Evolutionary conservation across 768 basidiomycete genomes (phyloP), one percentile per base, ranked within the genome.

Genomic region (Lentinula edodes): DNA sequence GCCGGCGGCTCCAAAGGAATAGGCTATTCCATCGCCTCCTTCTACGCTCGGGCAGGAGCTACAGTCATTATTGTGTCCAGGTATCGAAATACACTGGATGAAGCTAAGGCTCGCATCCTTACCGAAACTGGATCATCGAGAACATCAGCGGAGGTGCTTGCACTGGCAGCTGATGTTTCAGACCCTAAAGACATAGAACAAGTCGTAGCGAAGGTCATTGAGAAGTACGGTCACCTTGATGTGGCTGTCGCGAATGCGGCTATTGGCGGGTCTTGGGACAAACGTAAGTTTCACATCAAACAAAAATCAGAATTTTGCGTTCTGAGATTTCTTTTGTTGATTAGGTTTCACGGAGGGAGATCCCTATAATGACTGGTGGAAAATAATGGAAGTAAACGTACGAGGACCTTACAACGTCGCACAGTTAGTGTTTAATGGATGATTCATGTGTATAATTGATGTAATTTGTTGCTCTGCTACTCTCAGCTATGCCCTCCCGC

Each of bases 201-300:
- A 16, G 72, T 69, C 1, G 68, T 73, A 16, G 60, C 62, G 6
- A 63, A 54, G 2, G 66, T 68, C 8, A 53, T 67, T 7, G 61
- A 60, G 16, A 64, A 61, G 2, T 75, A 72, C 48, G 73, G 70
- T 5, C 58, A 59, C 10, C 65, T 74, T 1, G 73, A 75, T 56
- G 64, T 72, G 34, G 61, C 69, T 28, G 23, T 74, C 9, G 66
- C 66, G 12, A 73, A 69, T 58, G 72, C 73, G 2, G 72, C 69
- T 16, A 65, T 63, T 42, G 62, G 62, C 5, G 64, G 62, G 39
- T 62, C 64, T 20, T 65, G 64, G 64, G 63, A 63, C n/a, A 61
- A 61, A 39, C 62, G 64, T 65, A 18, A 59, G 62, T 53, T 5
- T 38, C 57, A 4, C 16, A 9, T n/a, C 36, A 0, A 18, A n/a